Percentiles rank a stretch among this genome's conserved stretches.
These are phyloP conservation scores for Cordyceps militaris DNA, from an alignment of 2,329 filamentous ascomycete genomes.

Conservation along the genomic window DNA sequence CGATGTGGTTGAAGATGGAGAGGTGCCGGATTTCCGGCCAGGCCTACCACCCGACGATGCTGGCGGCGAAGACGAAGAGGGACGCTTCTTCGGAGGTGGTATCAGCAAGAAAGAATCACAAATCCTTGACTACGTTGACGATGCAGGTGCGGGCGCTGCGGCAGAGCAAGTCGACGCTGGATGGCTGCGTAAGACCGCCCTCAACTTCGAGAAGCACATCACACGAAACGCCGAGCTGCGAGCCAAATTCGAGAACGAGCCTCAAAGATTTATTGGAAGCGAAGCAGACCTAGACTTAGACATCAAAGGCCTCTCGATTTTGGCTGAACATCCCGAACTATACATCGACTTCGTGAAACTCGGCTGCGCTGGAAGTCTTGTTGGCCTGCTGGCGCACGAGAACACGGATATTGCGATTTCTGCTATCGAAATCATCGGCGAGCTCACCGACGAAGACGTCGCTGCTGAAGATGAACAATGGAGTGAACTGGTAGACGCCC, in stretches of 20 bases:
- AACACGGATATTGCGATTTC: constrained; percentile 96
- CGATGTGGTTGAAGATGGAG: constrained; percentile 40
- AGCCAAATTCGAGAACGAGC: constrained; percentile 73
- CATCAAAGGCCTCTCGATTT: constrained; percentile 77
- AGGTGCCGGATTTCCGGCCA: constrained; percentile 44
- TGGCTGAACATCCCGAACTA: constrained; percentile 78
- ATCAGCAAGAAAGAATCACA: constrained; percentile 74
- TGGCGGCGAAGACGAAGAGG: constrained; percentile 70
- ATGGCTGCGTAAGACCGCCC: constrained; percentile 75
- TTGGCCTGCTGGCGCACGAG: constrained; percentile 81
- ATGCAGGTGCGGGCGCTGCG: constrained; percentile 29
- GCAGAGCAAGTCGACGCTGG: constrained; percentile 73
- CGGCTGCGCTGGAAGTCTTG: constrained; percentile 65
- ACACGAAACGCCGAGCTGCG: constrained; percentile 84
- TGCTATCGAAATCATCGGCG: constrained; percentile 79
- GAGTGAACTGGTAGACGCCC: constrained; percentile 63
- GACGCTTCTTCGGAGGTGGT: constrained; percentile 90
- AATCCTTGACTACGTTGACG: constrained; percentile 82
- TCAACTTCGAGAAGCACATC: constrained; percentile 86
- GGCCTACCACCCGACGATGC: constrained; percentile 38
- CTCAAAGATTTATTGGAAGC: constrained; percentile 73
- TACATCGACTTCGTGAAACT: constrained; percentile 74
- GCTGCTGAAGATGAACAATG: constrained; percentile 73
- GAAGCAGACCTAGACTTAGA: constrained; percentile 87
- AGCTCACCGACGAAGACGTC: constrained; percentile 91